phyloP scores from a whole-genome alignment of 345 rosid species.

The Murraya koenigii region DNA sequence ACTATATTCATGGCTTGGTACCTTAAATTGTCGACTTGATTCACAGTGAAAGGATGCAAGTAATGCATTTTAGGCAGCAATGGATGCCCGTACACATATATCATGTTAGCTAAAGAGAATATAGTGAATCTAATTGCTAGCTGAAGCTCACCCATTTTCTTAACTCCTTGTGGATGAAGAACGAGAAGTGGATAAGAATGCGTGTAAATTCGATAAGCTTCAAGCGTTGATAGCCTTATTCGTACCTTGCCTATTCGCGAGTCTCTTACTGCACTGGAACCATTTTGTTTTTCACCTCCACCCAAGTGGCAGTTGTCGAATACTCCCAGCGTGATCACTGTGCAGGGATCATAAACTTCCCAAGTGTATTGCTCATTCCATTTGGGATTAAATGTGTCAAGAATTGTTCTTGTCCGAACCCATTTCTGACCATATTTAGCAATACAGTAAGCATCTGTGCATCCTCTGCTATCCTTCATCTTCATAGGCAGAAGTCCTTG shows the following conservation, averaged over 20 bases:
- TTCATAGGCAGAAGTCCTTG: slow-evolving; percentile 77
- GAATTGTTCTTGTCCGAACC: slow-evolving; percentile 77
- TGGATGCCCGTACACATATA: slow-evolving; percentile 60
- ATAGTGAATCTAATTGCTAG: slow-evolving; percentile 65
- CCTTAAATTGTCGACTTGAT: slow-evolving; percentile 67
- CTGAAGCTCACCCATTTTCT: slow-evolving; percentile 80
- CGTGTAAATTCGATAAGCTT: slow-evolving; percentile 69
- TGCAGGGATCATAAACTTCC: slow-evolving; percentile 93
- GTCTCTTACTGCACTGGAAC: slow-evolving; percentile 41
- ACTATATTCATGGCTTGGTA: slow-evolving; percentile 86
- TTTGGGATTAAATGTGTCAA: slow-evolving; percentile 52
- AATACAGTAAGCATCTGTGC: slow-evolving; percentile 70
- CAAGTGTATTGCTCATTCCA: slow-evolving; percentile 91
- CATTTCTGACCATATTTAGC: slow-evolving; percentile 88
- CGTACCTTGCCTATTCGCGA: slow-evolving; percentile 75
- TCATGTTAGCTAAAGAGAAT: slow-evolving; percentile 61
- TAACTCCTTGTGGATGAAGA: slow-evolving; percentile 63
- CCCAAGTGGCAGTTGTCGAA: slow-evolving; percentile 71
- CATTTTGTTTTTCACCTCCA: slow-evolving; percentile 32
- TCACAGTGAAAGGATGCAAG: slow-evolving; percentile 71
- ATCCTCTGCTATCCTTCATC: slow-evolving; percentile 65
- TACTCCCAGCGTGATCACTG: slow-evolving; percentile 74
- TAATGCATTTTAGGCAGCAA: slow-evolving; percentile 91
- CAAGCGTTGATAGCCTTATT: slow-evolving; percentile 70
- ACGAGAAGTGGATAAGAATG: slow-evolving; percentile 77